These are phyloP conservation scores for Moesziomyces sp. DNA, from an alignment of 1,284 basidiomycete genomes.

Conservation along the genomic window DNA sequence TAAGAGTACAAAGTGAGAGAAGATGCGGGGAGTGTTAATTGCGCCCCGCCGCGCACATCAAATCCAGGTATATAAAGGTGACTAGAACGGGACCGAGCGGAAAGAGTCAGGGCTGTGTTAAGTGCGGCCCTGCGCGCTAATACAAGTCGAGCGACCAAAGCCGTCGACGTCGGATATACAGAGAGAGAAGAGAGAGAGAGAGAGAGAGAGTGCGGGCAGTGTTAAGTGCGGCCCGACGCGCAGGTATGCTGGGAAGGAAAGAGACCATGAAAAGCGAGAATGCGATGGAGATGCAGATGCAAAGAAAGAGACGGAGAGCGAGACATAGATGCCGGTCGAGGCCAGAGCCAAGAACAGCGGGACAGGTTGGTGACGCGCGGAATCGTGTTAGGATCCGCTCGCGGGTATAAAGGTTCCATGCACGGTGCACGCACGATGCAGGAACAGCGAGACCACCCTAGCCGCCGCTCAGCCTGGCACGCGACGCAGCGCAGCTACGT, in stretches of 20 bases:
- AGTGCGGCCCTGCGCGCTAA: constrained; percentile 44
- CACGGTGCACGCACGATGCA: neutral
- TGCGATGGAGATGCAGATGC: constrained; percentile 41
- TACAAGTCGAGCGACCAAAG: constrained; percentile 17
- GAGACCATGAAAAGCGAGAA: constrained; percentile 9
- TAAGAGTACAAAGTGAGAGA: constrained; percentile 11
- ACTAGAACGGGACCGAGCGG: constrained; percentile 5
- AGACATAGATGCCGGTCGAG: constrained; percentile 6
- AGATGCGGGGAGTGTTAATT: constrained; percentile 55
- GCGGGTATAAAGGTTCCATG: constrained; percentile 11
- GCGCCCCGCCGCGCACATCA: constrained; percentile 52
- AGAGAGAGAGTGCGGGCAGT: constrained; percentile 30
- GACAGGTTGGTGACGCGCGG: constrained; percentile 6
- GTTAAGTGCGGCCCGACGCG: constrained; percentile 53
- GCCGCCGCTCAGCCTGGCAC: neutral
- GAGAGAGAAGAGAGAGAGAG: constrained; percentile 9
- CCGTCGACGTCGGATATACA: constrained; percentile 10
- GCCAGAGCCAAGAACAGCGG: constrained; percentile 7
- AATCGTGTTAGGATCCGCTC: neutral
- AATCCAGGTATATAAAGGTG: constrained; percentile 41
- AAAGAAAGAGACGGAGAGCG: constrained; percentile 8
- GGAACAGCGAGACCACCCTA: neutral
- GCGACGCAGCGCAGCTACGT: constrained; percentile 3
- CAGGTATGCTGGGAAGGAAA: constrained; percentile 7
- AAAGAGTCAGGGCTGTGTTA: constrained; percentile 39